phyloP scores from a whole-genome alignment of 2,329 filamentous ascomycete genomes.

The Periglandula ipomoeae region DNA sequence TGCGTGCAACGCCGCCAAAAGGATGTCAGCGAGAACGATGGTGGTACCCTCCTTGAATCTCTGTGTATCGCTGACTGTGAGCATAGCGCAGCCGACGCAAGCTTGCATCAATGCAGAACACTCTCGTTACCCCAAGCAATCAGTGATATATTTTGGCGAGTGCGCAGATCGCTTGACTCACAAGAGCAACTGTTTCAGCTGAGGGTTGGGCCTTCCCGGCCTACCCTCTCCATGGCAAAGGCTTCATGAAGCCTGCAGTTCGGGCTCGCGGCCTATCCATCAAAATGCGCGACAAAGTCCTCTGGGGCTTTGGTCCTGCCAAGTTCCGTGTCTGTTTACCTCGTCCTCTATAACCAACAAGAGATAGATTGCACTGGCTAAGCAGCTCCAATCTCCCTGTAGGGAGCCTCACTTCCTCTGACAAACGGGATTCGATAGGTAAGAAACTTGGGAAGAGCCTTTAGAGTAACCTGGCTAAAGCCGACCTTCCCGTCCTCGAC shows the following conservation, averaged over 20 bases:
- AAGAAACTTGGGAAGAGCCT: conserved; percentile 19
- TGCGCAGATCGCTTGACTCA: no score
- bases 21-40: no score
- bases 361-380: not conserved
- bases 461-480: conserved; percentile 12
- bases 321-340: not conserved
- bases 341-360: not conserved
- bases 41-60: no score
- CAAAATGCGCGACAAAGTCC: not conserved
- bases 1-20: no score
- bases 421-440: conserved; percentile 14
- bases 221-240: no score
- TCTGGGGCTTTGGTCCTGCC: not conserved
- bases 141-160: no score
- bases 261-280: not conserved
- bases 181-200: no score
- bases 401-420: conserved; percentile 3
- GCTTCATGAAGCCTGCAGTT: not conserved
- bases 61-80: no score
- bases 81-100: no score
- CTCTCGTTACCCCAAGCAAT: no score
- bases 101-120: no score
- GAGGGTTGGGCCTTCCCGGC: no score
- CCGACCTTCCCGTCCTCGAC: conserved; percentile 18
- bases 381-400: not conserved